A percentile compares a stretch with the other conserved stretches of the same genome.
Evolutionary conservation across 1,284 basidiomycete genomes (phyloP).

Genomic region (Leccinum pachyderme): DNA sequence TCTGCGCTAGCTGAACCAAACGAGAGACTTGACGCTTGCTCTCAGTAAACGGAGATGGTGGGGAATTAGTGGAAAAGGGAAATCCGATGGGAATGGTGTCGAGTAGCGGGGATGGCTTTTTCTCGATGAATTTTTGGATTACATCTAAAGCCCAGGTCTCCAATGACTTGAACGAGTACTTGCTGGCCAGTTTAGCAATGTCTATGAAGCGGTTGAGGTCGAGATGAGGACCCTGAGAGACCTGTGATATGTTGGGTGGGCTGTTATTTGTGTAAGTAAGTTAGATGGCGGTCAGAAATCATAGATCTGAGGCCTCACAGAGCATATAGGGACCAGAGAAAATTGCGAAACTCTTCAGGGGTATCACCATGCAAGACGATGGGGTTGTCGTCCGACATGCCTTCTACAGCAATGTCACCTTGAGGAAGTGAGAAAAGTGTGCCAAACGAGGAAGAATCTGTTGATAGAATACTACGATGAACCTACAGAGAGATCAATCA

Average conservation of each 20-base stretch:
- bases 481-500: slow-evolving; percentile 42
- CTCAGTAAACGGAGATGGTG: slow-evolving; percentile 29
- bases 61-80: slow-evolving; percentile 29
- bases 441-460: slow-evolving; percentile 60
- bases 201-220: slow-evolving; percentile 57
- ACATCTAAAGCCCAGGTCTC: slow-evolving; percentile 68
- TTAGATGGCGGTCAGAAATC: slow-evolving; percentile 9
- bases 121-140: slow-evolving; percentile 60
- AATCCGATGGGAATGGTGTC: slow-evolving; percentile 37
- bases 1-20: slow-evolving; percentile 60
- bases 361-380: slow-evolving; percentile 60
- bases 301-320: slow-evolving; percentile 44
- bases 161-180: slow-evolving; percentile 66
- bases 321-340: slow-evolving; percentile 59
- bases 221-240: slow-evolving; percentile 43
- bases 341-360: slow-evolving; percentile 58
- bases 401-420: slow-evolving; percentile 47
- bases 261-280: slow-evolving; percentile 31
- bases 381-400: slow-evolving; percentile 59
- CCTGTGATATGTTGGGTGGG: slow-evolving; percentile 51
- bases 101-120: slow-evolving; percentile 55
- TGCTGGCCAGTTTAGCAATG: slow-evolving; percentile 59
- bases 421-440: slow-evolving; percentile 64
- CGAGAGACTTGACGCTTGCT: slow-evolving; percentile 50
- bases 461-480: slow-evolving; percentile 60